Percentiles rank a stretch among this genome's conserved stretches.
Evolutionary conservation across 257 asterid genomes (phyloP).

Genomic region (Primulina eburnea): DNA sequence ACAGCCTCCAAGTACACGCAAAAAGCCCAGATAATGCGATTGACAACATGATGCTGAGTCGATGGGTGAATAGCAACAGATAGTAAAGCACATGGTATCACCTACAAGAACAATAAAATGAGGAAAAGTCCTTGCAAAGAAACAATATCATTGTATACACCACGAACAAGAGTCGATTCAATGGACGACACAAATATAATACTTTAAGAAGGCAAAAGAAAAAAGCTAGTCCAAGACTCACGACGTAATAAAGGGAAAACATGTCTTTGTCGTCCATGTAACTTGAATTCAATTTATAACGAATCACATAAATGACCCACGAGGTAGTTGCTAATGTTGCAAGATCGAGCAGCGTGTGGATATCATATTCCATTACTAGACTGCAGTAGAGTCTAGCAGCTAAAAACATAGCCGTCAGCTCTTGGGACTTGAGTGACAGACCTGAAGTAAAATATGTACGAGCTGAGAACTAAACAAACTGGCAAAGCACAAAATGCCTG

Average conservation of each 20-base stretch:
- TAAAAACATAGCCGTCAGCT: conserved; percentile 37
- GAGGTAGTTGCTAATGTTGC: conserved; percentile 29
- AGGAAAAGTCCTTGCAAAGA: background rate
- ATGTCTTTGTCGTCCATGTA: conserved; percentile 33
- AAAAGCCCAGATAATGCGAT: conserved; percentile 35
- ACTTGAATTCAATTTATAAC: conserved; percentile 24
- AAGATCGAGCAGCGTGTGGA: conserved; percentile 36
- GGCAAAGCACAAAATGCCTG: background rate
- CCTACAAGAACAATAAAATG: conserved; percentile 22
- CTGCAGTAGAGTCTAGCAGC: conserved; percentile 39
- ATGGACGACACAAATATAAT: too few species aligned
- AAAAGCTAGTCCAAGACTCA: conserved; percentile 14
- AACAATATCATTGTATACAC: background rate
- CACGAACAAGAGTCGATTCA: background rate
- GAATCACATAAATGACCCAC: conserved; percentile 39
- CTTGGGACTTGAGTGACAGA: conserved; percentile 38
- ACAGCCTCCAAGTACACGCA: conserved; percentile 42
- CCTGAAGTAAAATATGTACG: conserved; percentile 18
- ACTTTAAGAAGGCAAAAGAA: too few species aligned
- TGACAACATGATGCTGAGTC: conserved; percentile 29
- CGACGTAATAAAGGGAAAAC: conserved; percentile 29
- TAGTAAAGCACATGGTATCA: conserved; percentile 33
- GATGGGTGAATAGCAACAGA: conserved; percentile 35
- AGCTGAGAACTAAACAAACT: background rate
- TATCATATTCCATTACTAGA: conserved; percentile 34